These are phyloP conservation scores for Yarrowia bubula DNA, from an alignment of 805 yeast genomes.

Conservation along the genomic window DNA sequence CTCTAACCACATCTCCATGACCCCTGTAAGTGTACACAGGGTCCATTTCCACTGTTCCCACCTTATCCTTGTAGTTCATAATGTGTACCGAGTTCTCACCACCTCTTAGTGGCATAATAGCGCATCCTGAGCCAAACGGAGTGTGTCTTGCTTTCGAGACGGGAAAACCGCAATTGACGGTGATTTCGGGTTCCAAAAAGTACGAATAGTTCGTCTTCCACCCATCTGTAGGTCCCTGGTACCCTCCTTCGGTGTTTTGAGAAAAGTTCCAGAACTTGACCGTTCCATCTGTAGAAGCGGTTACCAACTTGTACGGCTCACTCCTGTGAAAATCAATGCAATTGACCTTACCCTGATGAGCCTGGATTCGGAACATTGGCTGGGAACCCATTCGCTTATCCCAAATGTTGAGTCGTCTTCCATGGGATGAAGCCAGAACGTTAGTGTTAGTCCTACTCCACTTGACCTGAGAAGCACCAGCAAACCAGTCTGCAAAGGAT, in stretches of 20 bases:
- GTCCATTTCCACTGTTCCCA: constrained; percentile 43
- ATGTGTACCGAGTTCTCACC: constrained; percentile 66
- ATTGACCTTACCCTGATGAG: constrained; percentile 83
- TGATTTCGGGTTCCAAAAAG: constrained; percentile 47
- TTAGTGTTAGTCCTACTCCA: constrained; percentile 81
- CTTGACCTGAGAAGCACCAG: constrained; percentile 92
- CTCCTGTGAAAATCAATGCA: constrained; percentile 80
- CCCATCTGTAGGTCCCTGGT: constrained; percentile 27
- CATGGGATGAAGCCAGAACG: constrained; percentile 83
- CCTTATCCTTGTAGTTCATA: constrained; percentile 45
- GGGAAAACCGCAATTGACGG: constrained; percentile 74
- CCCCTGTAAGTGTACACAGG: constrained; percentile 69
- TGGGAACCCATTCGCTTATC: constrained; percentile 78
- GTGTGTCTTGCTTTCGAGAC: constrained; percentile 83
- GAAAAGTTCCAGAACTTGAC: constrained; percentile 76
- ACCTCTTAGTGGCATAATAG: constrained; percentile 87
- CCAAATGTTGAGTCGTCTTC: constrained; percentile 78
- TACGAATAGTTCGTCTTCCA: constrained; percentile 7
- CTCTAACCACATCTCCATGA: constrained; percentile 80
- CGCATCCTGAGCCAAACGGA: constrained; percentile 87
- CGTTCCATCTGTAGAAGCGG: constrained; percentile 83
- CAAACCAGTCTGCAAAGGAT: constrained; percentile 90
- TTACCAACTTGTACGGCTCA: constrained; percentile 58
- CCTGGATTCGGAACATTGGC: constrained; percentile 66
- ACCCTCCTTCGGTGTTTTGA: constrained; percentile 31